Evolutionary conservation across 495 filamentous ascomycete genomes (phyloP), one percentile per base, ranked within the genome.

Genomic region (Platismatia glauca): DNA sequence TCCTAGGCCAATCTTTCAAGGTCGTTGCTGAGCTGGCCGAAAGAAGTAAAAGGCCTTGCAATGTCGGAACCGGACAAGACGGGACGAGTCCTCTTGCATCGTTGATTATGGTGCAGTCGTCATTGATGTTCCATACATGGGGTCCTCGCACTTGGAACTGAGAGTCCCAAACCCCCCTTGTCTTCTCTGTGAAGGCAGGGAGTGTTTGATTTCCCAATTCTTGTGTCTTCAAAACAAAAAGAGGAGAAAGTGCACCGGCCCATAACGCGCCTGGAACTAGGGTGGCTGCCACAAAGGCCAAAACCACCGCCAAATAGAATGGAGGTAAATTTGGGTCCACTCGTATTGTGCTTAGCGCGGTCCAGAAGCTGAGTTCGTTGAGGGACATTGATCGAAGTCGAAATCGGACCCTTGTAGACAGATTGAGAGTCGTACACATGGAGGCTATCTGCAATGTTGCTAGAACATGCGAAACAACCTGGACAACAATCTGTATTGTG

Each of bases 21-120:
- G 39, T 60, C 31, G 58, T 60, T 24, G 58, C 41, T 16, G 43
- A 50, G 31, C 41, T 37, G 8, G 58, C 58, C 12, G 58, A 50
- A 4, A 37, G 29, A 16, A 60, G 58, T 50, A 50, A 16, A 0
- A 24, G n/a, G 13, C 31, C 43, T 37, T 50, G 58, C 43, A 60
- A 22, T 16, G 29, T 29, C 12, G 43, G 41, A 50, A 46, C 58
- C 16, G 57, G 58, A n/a, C 41, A 59, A 18, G 29, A 48, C 9
- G 41, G 27, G 7, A 59, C 13, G 41, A 48, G 41, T 50, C 58
- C 58, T 33, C 39, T 46, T 16, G 24, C 29, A 31, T 58, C 57
- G 12, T 58, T 58, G 37, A 58, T 24, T 35, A 58, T n/a, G 27
- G 57, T 41, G 27, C 57, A 58, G 5, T 44, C 22, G 57, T 58